These are phyloP conservation scores for Beauveria caledonica DNA, from an alignment of 2,329 filamentous ascomycete species.

Conservation along the genomic window DNA sequence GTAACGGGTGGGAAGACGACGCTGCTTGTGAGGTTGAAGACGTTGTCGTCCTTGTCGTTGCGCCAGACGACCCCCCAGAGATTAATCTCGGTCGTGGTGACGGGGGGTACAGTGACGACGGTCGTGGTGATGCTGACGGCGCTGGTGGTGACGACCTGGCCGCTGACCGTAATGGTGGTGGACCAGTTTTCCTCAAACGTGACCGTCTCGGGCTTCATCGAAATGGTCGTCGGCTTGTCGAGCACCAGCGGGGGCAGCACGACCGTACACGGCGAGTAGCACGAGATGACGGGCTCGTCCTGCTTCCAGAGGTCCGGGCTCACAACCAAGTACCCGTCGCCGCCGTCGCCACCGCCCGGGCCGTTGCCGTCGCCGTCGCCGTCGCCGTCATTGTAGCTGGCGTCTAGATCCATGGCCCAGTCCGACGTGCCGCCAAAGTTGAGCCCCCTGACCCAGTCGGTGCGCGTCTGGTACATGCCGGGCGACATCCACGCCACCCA, in stretches of 20 bases:
- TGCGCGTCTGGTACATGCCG: constrained; percentile 18
- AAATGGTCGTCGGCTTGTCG: neutral
- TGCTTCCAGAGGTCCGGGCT: neutral
- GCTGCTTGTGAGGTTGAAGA: neutral
- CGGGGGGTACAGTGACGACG: neutral
- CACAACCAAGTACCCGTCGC: neutral
- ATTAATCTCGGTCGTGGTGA: neutral
- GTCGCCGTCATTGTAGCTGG: neutral
- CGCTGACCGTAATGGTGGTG: neutral
- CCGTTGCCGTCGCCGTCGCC: neutral
- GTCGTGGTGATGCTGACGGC: neutral
- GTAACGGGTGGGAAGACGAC: neutral
- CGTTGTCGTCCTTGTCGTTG: neutral
- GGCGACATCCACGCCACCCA: constrained; percentile 21
- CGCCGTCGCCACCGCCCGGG: neutral
- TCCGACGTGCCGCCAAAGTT: constrained; percentile 24
- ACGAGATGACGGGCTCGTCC: neutral
- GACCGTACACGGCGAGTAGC: neutral
- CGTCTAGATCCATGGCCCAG: constrained; percentile 23
- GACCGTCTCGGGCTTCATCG: neutral
- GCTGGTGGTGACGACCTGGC: neutral
- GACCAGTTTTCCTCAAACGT: neutral
- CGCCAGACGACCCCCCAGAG: neutral
- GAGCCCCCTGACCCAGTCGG: constrained; percentile 15
- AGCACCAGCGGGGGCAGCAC: neutral